phyloP scores from a whole-genome alignment of 345 rosid genomes.

The Acer campestre region DNA sequence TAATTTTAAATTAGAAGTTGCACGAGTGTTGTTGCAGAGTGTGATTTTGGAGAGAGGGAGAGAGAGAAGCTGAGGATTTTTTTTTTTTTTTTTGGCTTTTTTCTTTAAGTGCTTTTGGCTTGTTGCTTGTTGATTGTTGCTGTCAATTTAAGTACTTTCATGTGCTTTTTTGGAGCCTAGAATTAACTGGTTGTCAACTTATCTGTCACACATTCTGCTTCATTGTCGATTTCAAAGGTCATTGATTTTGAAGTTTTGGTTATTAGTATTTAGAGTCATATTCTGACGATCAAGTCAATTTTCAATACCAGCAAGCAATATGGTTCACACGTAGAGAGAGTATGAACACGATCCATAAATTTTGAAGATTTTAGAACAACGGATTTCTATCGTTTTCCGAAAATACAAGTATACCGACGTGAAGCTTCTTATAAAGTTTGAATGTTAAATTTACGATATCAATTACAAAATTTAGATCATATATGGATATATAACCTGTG shows the following conservation, averaged over 20 bases:
- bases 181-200: not conserved
- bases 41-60: conserved; percentile 1
- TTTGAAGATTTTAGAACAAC: not conserved
- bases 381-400: too few species aligned
- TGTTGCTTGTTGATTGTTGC: not conserved
- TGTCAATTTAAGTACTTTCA: not conserved
- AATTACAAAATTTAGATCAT: too few species aligned
- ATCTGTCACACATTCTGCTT: not conserved
- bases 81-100: not conserved
- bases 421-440: too few species aligned
- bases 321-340: too few species aligned
- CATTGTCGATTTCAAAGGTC: not conserved
- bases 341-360: too few species aligned
- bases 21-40: conserved; percentile 65
- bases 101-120: not conserved
- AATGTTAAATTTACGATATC: too few species aligned
- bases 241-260: not conserved
- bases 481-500: too few species aligned
- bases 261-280: too few species aligned
- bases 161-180: too few species aligned
- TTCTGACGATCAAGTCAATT: not conserved
- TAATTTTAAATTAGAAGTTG: conserved; percentile 33
- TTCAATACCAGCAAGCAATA: not conserved
- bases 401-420: too few species aligned
- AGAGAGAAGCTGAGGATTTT: conserved; percentile 5